Conservation (phyloP, 2,329 filamentous ascomycete species). For the Cordyceps cateniannulata region DNA sequence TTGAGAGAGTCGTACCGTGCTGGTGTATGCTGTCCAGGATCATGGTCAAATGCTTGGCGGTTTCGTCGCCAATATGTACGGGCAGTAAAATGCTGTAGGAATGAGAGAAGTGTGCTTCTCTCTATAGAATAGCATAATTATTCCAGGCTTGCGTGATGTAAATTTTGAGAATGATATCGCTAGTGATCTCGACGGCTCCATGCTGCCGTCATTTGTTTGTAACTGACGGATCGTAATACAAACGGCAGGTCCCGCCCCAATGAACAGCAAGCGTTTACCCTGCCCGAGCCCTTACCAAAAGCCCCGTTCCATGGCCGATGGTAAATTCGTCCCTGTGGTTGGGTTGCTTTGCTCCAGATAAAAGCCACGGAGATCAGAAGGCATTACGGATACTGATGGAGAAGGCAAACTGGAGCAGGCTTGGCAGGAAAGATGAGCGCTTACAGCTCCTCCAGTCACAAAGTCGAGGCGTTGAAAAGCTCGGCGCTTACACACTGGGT, state of each 20-base stretch:
- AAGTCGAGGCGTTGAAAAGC: background rate
- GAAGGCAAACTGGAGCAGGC: background rate
- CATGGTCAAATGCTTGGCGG: too few relatives aligned
- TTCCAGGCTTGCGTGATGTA: too few relatives aligned
- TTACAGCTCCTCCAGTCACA: constrained; percentile 12
- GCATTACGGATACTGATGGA: background rate
- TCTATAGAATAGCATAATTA: too few relatives aligned
- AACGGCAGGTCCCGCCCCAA: background rate
- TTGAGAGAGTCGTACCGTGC: too few relatives aligned
- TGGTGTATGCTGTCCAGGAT: too few relatives aligned
- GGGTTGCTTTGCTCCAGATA: too few relatives aligned
- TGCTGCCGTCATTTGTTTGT: background rate
- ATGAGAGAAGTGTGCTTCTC: too few relatives aligned
- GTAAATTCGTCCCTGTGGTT: background rate
- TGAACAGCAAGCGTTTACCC: background rate
- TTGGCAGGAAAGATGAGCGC: constrained; percentile 11
- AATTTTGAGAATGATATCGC: too few relatives aligned
- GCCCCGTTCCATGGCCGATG: background rate
- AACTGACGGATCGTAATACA: background rate
- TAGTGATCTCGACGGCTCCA: too few relatives aligned
- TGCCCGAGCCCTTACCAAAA: background rate
- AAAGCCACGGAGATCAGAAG: too few relatives aligned
- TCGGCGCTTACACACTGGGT: constrained; percentile 11
- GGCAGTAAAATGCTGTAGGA: too few relatives aligned
- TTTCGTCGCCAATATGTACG: too few relatives aligned